Evolutionary conservation across 1,139 yeast species (phyloP), one percentile per base, ranked within the genome.

Genomic region (Geotrichum klebahnii): DNA sequence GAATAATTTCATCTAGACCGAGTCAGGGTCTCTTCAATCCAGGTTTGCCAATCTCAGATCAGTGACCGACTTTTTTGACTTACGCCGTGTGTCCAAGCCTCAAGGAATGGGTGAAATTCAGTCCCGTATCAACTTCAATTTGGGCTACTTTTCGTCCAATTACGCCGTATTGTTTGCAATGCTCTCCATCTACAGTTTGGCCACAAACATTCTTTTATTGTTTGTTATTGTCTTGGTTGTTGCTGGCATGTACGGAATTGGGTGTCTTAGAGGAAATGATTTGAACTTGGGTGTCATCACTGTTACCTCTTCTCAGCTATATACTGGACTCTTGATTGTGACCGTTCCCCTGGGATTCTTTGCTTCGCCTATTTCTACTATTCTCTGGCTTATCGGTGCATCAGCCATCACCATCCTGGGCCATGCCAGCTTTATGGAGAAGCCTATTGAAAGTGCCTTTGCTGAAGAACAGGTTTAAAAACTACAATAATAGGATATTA

Each of bases 371-470:
- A 79, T 94, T 61, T 80, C 95, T 53, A 89, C 98, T 28, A 72
- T 94, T 75, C 78, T 94, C 80, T 94, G 98, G 98, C 79, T 94
- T 61, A 81, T 94, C 65, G 99, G 98, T 60, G 94, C 97, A 6
- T 85, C 96, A 20, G 83, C 86, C 38, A 95, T 89, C 48, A 72
- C 84, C 45, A 92, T 94, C 46, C 75, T 90, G 51, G 81, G 96
- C 12, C 99, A 94, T 70, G 97, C 98, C 50, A 72, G 94, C 12
- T 78, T 94, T 59, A 81, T 94, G 88, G 98, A 94, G 67, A 92
- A 92, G 73, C 98, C 98, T 41, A 89, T 94, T 61, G 98, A 92
- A 73, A 85, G 95, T 43, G 97, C 94, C 32, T 92, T 92, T 65
- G 96, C 90, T 68, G 97, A 88, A 67, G 89, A 86, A 65, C 67